A percentile compares a stretch with the other conserved stretches of the same genome.
These are phyloP conservation scores for Dioszegia hungarica DNA, from an alignment of 768 basidiomycete species.

Conservation along the genomic window DNA sequence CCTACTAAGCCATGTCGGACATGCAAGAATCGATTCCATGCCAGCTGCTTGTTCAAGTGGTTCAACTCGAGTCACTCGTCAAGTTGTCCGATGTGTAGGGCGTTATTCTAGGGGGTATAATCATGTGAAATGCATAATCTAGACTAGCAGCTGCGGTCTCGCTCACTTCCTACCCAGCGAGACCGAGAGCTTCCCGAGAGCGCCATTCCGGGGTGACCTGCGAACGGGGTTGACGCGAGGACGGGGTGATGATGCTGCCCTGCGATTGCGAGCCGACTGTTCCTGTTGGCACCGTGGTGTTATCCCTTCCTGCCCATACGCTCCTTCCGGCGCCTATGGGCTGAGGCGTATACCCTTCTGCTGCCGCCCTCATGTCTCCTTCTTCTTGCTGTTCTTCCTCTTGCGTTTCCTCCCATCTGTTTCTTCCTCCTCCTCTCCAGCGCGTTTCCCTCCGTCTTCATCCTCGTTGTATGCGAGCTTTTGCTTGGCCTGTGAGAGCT, in stretches of 20 bases:
- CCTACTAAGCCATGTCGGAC: conserved; percentile 90
- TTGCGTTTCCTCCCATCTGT: conserved; percentile 1
- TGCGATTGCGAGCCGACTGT: no score
- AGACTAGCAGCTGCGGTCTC: not conserved
- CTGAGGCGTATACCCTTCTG: not conserved
- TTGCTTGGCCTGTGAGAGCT: conserved; percentile 5
- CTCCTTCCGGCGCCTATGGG: not conserved
- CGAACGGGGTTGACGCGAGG: no score
- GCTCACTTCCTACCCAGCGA: no score
- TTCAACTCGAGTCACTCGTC: conserved; percentile 62
- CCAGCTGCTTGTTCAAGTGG: conserved; percentile 79
- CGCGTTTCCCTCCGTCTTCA: not conserved
- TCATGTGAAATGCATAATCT: conserved; percentile 1
- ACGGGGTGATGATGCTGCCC: no score
- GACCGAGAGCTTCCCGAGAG: no score
- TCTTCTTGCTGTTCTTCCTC: conserved; percentile 4
- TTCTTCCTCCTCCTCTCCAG: not conserved
- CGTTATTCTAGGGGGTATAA: conserved; percentile 46
- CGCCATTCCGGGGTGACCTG: no score
- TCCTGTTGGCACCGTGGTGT: no score
- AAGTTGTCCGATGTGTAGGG: conserved; percentile 84
- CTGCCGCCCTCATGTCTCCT: not conserved
- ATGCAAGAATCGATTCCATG: conserved; percentile 90
- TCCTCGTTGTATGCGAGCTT: not conserved
- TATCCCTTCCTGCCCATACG: no score